Evolutionary conservation across 1,139 yeast genomes (phyloP), one percentile per base, ranked within the genome.

Genomic region (Blastobotrys elegans): DNA sequence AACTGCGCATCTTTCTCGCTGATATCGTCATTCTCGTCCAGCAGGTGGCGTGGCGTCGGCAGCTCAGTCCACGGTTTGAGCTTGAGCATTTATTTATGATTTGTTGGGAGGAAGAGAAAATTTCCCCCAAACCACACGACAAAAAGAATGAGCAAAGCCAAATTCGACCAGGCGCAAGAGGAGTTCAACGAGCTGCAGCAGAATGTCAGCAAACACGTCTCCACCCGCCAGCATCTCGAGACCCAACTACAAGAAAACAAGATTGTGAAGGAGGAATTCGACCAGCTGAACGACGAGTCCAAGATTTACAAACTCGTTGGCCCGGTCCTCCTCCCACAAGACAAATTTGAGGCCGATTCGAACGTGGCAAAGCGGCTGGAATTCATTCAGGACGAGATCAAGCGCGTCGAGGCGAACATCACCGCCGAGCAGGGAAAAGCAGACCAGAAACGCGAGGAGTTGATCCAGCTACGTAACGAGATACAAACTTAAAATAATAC

Each of bases 231-330:
- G 47, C 71, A 75, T 56, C 72, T 81, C 40, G 87, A 72, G 60
- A 76, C 84, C 8, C 87, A 81, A 63, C 60, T 68, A 57, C 97
- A 92, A 66, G 98, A 92, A 66, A 90, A 90, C 68, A 83, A 82
- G 62, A 89, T 92, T 46, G 98, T 92, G n/a, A 74, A 82, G 58
- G 81, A 79, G 34, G 97, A 92, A 66, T 85, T 92, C 60, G 77
- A 74, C 18, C 66, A 68, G 45, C 69, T 89, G 53, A 72, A 78
- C 54, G 79, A 75, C 42, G 76, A 75, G 29, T 75, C 94, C 16
- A 85, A 84, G 58, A 82, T 92, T 33, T 92, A 79, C 70, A 92
- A 92, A 66, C 75, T 90, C 55, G 85, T 92, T 18, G 98, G 98
- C 0, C 96, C 96, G 10, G 89, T 90, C 6, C 73, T 92, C 53